These are phyloP conservation scores for Phaseolus coccineus DNA, from an alignment of 331 rosid genomes.

Conservation along the genomic window DNA sequence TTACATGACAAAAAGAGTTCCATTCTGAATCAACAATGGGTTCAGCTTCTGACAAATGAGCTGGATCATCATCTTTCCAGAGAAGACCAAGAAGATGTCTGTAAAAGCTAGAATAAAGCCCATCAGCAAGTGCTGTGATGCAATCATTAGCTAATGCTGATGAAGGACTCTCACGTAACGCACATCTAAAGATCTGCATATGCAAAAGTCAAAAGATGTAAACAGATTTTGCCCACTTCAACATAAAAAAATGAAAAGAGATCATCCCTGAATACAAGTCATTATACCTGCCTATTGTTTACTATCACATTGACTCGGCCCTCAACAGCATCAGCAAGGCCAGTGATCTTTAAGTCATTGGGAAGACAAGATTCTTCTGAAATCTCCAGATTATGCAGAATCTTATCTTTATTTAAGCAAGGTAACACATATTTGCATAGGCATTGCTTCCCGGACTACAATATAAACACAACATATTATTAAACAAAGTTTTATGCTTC, in stretches of 20 bases:
- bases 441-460: slow-evolving; percentile 97
- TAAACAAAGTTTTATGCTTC: slow-evolving; percentile 32
- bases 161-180: slow-evolving; percentile 74
- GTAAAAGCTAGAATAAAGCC: slow-evolving; percentile 74
- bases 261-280: slow-evolving; percentile 34
- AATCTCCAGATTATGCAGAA: slow-evolving; percentile 63
- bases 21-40: slow-evolving; percentile 73
- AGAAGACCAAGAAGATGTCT: slow-evolving; percentile 81
- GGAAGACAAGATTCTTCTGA: slow-evolving; percentile 66
- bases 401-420: slow-evolving; percentile 62
- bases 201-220: slow-evolving; percentile 37
- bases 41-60: slow-evolving; percentile 60
- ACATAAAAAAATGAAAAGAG: slow-evolving; percentile 27
- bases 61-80: slow-evolving; percentile 84
- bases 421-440: slow-evolving; percentile 84
- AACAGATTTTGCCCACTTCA: slow-evolving; percentile 26
- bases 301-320: slow-evolving; percentile 83
- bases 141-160: slow-evolving; percentile 86
- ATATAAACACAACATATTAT: slow-evolving; percentile 31
- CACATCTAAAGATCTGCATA: slow-evolving; percentile 85
- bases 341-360: slow-evolving; percentile 72
- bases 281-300: slow-evolving; percentile 77
- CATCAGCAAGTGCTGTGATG: slow-evolving; percentile 90
- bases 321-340: slow-evolving; percentile 89
- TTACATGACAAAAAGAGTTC: slow-evolving; percentile 72